These are phyloP conservation scores for Platismatia glauca DNA, from an alignment of 495 filamentous ascomycete genomes.

Conservation along the genomic window DNA sequence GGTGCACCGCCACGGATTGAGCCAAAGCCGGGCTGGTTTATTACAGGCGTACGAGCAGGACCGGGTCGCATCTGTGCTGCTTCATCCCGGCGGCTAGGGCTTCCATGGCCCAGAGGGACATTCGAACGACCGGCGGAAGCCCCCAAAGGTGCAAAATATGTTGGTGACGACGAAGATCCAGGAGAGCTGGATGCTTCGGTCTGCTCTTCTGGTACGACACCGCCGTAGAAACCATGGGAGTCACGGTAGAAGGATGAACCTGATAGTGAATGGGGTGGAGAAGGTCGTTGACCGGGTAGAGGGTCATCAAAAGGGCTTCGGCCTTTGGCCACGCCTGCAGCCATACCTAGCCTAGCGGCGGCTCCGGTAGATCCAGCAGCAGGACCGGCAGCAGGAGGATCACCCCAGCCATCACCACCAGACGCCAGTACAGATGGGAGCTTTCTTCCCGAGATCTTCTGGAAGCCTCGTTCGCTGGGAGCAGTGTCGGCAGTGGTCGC, in stretches of 20 bases:
- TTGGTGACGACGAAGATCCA: conserved; percentile 24
- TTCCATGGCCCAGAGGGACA: conserved; percentile 1
- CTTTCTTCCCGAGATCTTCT: conserved; percentile 62
- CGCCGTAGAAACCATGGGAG: conserved; percentile 33
- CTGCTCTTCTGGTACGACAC: conserved; percentile 16
- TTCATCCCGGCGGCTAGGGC: conserved; percentile 17
- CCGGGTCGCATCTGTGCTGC: conserved; percentile 37
- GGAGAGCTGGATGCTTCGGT: conserved; percentile 24
- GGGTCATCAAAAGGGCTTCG: conserved; percentile 14
- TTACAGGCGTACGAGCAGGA: conserved; percentile 42
- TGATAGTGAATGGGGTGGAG: conserved; percentile 27
- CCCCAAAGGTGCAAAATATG: conserved; percentile 25
- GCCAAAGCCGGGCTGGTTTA: conserved; percentile 33
- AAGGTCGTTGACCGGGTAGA: conserved; percentile 15
- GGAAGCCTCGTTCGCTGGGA: conserved; percentile 47
- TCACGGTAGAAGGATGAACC: conserved; percentile 34
- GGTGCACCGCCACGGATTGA: conserved; percentile 23
- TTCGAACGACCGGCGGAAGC: conserved; percentile 26
- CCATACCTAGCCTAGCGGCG: not conserved
- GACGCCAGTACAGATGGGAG: conserved; percentile 60
- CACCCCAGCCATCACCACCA: conserved; percentile 63
- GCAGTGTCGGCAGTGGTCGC: conserved; percentile 25
- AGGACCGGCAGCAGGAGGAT: conserved; percentile 16
- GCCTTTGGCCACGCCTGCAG: conserved; percentile 6
- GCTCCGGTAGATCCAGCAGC: conserved; percentile 2